Conservation (phyloP, 31 red algal species). For the Odonthalia washingtoniensis region DNA sequence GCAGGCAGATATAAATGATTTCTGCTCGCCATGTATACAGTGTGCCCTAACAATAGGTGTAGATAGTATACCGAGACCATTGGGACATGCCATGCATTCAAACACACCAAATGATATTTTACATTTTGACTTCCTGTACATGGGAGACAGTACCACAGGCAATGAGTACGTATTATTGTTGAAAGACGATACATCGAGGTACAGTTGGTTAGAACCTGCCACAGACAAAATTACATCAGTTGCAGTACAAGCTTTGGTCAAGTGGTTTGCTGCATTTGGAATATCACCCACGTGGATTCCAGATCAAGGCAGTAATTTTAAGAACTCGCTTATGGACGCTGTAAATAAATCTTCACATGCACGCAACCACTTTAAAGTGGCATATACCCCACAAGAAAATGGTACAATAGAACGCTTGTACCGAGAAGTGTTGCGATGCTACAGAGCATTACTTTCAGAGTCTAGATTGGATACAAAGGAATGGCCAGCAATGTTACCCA, state of each 20-base stretch:
- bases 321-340: constrained; percentile 15
- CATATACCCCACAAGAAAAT: constrained; percentile 38
- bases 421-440: constrained; percentile 29
- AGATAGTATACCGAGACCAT: too few species aligned
- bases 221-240: not conserved
- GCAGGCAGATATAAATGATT: not conserved
- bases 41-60: too few species aligned
- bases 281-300: not conserved
- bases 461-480: not conserved
- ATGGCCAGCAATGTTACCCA: constrained; percentile 34
- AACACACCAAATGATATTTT: constrained; percentile 35
- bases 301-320: constrained; percentile 32
- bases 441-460: constrained; percentile 46
- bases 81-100: constrained; percentile 20
- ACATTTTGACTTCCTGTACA: constrained; percentile 50
- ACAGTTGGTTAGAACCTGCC: constrained; percentile 31
- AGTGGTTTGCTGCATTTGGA: constrained; percentile 43
- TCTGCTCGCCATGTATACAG: too few species aligned
- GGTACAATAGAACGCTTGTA: constrained; percentile 51
- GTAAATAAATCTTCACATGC: not conserved
- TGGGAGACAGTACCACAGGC: not conserved
- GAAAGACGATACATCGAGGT: constrained; percentile 35
- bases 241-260: constrained; percentile 15
- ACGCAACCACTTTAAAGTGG: constrained; percentile 38
- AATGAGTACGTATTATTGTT: constrained; percentile 28